These are phyloP conservation scores for Vitis amurensis DNA, from an alignment of 164 flowering plant genomes.

Conservation along the genomic window DNA sequence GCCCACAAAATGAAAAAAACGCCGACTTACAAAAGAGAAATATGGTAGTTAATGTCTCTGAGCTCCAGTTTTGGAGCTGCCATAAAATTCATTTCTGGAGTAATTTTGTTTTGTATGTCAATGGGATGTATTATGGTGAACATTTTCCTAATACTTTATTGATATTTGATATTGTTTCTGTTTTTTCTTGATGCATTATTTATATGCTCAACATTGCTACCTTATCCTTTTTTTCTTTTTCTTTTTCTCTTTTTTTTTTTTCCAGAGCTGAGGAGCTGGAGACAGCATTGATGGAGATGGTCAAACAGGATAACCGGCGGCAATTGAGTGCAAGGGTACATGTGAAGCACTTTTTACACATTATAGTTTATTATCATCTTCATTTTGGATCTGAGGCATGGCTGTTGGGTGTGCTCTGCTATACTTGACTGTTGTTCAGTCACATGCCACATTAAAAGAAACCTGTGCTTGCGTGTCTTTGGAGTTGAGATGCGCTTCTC, in stretches of 20 bases:
- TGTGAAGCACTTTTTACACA: neutral
- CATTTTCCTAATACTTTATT: neutral
- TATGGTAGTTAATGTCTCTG: neutral
- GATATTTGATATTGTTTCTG: neutral
- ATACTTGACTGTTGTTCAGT: neutral
- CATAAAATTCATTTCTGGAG: constrained; percentile 1
- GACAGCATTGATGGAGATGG: constrained; percentile 83
- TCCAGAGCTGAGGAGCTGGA: constrained; percentile 74
- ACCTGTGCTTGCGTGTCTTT: neutral
- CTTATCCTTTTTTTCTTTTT: no score
- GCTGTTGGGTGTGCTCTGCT: neutral
- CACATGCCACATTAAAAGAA: neutral
- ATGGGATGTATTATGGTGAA: neutral
- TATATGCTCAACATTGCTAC: no score
- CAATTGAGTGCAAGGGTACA: constrained; percentile 69
- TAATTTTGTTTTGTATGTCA: neutral
- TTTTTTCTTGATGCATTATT: neutral
- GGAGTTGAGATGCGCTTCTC: no score
- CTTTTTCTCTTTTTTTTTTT: neutral
- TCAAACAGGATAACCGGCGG: constrained; percentile 71
- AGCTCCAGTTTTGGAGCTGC: neutral
- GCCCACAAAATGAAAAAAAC: no score
- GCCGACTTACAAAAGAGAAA: no score
- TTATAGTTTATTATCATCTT: neutral
- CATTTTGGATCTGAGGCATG: neutral